Evolutionary conservation across 225 moss, liverwort and hornwort genomes (phyloP).

Genomic region (Physcomitrium patens): DNA sequence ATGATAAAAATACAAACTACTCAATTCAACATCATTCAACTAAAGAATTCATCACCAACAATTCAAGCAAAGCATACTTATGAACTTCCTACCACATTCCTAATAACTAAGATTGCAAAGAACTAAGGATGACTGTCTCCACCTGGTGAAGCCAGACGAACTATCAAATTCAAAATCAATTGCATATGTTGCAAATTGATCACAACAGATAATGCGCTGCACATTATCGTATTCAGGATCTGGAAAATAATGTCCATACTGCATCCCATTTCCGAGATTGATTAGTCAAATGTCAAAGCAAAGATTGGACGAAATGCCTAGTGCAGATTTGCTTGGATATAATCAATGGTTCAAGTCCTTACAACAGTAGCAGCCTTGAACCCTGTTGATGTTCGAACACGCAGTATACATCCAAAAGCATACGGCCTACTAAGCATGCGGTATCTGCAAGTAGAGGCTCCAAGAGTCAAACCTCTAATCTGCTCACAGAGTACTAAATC

Average conservation of each 20-base stretch:
- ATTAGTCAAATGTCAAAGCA: conserved; percentile 14
- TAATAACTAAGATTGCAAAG: conserved; percentile 12
- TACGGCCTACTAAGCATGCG: conserved; percentile 99
- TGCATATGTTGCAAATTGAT: conserved; percentile 91
- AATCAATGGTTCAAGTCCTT: conserved; percentile 37
- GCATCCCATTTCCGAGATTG: conserved; percentile 39
- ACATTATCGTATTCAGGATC: conserved; percentile 96
- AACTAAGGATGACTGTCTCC: conserved; percentile 23
- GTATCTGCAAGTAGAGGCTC: conserved; percentile 57
- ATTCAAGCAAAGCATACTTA: conserved; percentile 4
- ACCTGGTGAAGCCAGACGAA: conserved; percentile 81
- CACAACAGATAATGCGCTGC: conserved; percentile 96
- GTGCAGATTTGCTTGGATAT: conserved; percentile 3
- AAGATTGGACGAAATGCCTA: conserved; percentile 9
- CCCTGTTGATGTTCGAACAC: conserved; percentile 87
- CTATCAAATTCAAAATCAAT: conserved; percentile 90
- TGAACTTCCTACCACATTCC: conserved; percentile 7
- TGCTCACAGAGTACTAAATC: conserved; percentile 1
- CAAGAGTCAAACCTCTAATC: conserved; percentile 25
- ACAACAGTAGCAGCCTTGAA: conserved; percentile 90
- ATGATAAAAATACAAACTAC: conserved; percentile 7
- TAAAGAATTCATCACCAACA: background rate
- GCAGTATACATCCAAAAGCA: conserved; percentile 90
- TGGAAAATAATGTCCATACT: conserved; percentile 97
- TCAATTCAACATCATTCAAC: conserved; percentile 5